Base-by-base conservation (phyloP, 176 grass and related monocot species). In the Oryza meyeriana region DNA sequence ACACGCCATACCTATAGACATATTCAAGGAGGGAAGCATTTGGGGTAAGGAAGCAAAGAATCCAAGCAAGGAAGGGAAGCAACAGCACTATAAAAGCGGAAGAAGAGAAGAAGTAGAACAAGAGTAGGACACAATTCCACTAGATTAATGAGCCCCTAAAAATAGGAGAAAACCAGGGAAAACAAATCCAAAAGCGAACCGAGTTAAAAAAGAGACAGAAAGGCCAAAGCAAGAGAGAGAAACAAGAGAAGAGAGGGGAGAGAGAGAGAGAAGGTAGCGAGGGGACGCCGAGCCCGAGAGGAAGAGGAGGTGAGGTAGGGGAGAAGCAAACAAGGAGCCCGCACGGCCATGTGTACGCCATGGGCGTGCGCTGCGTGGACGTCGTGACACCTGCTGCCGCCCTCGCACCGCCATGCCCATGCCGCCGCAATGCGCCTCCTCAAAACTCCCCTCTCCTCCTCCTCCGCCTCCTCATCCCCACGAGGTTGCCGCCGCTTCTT, bases 291-390 rank as follows among this genome's bases (percentile, higher is more conserved):
- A 31, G 45, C 28, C 24, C 40, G 26, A 24, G 5, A 1, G 12
- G 27, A 27, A 7, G 29, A 33, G 42, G 29, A 4, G 42, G 44
- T 4, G 80, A 26, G 30, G n/a, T 45, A 41, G 5, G 14, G 52
- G 27, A 83, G 72, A 70, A 17, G 61, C 20, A 41, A 76, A 29
- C 42, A 55, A 57, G 81, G 33, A 4, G 81, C 59, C 0, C 11
- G 71, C 36, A 22, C 57, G 71, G 71, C 81, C 84, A 93, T 93
- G 91, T 90, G 88, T 70, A 88, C 22, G 66, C 66, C 85, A 85
- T 78, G 78, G 85, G 78, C 59, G 71, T 65, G 66, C 88, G 85
- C 83, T 75, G 83, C 86, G 86, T 89, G 84, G 77, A 79, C 78
- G 84, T 34, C 70, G 75, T 90, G 79, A 82, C 84, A 77, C 70